These are phyloP conservation scores for Lasiosphaeria ovina DNA, from an alignment of 495 filamentous ascomycete genomes.

Conservation along the genomic window DNA sequence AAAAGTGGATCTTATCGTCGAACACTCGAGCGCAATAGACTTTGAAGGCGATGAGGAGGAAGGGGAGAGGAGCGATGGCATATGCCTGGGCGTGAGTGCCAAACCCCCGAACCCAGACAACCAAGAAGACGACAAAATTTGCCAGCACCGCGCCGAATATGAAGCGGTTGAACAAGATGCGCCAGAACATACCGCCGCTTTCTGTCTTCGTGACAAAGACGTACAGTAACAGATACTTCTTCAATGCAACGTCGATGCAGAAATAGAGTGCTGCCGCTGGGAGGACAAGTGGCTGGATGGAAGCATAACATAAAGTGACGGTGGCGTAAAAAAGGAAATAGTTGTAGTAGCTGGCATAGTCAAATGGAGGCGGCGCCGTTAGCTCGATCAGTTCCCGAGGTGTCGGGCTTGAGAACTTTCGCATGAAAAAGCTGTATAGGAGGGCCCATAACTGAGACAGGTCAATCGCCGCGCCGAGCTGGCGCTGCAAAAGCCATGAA, in stretches of 20 bases:
- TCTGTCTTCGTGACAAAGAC: constrained; percentile 96
- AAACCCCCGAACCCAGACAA: constrained; percentile 59
- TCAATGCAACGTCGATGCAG: constrained; percentile 77
- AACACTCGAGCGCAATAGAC: constrained; percentile 73
- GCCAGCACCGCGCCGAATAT: constrained; percentile 78
- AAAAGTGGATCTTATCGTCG: constrained; percentile 74
- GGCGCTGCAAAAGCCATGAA: constrained; percentile 86
- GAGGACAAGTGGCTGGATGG: constrained; percentile 86
- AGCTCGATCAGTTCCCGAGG: constrained; percentile 91
- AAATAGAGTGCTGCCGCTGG: constrained; percentile 91
- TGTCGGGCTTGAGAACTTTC: constrained; percentile 81
- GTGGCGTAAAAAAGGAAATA: constrained; percentile 93
- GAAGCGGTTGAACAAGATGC: constrained; percentile 84
- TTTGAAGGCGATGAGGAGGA: constrained; percentile 84
- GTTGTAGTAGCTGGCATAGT: constrained; percentile 96
- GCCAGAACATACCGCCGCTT: constrained; percentile 93
- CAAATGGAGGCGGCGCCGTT: constrained; percentile 88
- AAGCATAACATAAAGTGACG: constrained; percentile 80
- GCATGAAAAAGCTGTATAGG: constrained; percentile 74
- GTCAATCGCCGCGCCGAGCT: constrained; percentile 87
- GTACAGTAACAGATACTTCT: constrained; percentile 94
- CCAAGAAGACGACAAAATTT: constrained; percentile 74
- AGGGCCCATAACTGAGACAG: constrained; percentile 80
- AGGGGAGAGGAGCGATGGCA: constrained; percentile 71
- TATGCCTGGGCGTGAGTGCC: constrained; percentile 57